A percentile compares a stretch with the other conserved stretches of the same genome.
These are phyloP conservation scores for Jatropha curcas DNA, from an alignment of 345 rosid genomes.

Conservation along the genomic window DNA sequence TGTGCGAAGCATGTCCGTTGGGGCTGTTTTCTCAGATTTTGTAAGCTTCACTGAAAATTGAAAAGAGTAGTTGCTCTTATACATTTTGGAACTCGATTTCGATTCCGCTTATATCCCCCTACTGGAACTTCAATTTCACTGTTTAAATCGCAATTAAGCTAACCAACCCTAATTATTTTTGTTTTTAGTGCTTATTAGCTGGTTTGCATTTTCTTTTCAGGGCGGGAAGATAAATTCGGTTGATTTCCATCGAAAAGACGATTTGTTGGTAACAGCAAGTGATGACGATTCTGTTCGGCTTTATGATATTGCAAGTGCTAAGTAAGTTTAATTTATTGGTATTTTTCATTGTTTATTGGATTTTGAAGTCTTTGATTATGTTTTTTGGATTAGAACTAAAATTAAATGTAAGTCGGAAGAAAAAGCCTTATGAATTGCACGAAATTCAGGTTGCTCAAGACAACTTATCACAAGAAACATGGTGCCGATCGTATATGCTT, in stretches of 20 bases:
- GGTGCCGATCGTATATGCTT: constrained; percentile 93
- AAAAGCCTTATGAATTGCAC: background rate
- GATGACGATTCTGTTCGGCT: constrained; percentile 96
- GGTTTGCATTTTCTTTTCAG: constrained; percentile 33
- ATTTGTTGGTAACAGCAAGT: constrained; percentile 81
- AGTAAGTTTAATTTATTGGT: constrained; percentile 54
- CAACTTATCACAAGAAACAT: constrained; percentile 90
- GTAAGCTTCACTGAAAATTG: constrained; percentile 48
- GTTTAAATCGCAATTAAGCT: background rate
- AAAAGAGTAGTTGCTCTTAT: background rate
- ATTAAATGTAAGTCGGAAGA: background rate
- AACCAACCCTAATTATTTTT: background rate
- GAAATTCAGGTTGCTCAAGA: constrained; percentile 78
- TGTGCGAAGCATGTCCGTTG: constrained; percentile 82
- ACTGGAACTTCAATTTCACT: background rate
- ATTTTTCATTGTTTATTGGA: background rate
- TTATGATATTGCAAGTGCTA: constrained; percentile 85
- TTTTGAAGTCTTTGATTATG: background rate
- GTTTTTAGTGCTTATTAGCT: background rate
- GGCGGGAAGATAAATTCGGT: constrained; percentile 84
- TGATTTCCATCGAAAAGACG: constrained; percentile 93
- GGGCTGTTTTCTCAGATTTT: constrained; percentile 92
- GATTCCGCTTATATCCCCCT: background rate
- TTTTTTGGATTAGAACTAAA: background rate
- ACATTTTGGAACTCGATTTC: background rate